A percentile compares a stretch with the other conserved stretches of the same genome.
phyloP scores from a whole-genome alignment of 176 grass and related monocot species.

The Aegilops tauschii region DNA sequence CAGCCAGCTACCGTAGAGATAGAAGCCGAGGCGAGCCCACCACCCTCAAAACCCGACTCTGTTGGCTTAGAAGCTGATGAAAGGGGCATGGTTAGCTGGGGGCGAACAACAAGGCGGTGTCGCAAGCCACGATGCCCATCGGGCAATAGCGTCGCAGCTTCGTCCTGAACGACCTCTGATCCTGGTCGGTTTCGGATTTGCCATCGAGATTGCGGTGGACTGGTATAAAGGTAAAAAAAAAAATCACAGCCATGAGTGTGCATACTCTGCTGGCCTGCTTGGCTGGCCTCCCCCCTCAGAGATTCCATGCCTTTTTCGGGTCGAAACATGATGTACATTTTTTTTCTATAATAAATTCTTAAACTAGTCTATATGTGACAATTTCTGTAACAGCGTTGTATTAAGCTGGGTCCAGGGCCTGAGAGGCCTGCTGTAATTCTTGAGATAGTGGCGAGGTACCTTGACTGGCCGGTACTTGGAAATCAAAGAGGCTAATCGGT shows the following conservation, averaged over 20 bases:
- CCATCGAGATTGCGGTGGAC: constrained; percentile 29
- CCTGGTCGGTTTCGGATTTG: neutral
- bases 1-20: constrained; percentile 10
- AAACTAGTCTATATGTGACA: constrained; percentile 33
- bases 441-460: constrained; percentile 21
- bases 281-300: constrained; percentile 1
- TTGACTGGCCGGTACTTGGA: neutral
- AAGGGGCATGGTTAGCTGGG: constrained; percentile 76
- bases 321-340: constrained; percentile 46
- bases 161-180: constrained; percentile 20
- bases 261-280: constrained; percentile 32
- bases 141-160: constrained; percentile 35
- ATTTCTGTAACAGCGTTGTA: constrained; percentile 33
- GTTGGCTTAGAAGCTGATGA: constrained; percentile 45
- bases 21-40: constrained; percentile 25
- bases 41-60: constrained; percentile 29
- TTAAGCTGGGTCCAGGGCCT: constrained; percentile 20
- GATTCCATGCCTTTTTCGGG: constrained; percentile 26
- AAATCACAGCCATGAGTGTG: constrained; percentile 32
- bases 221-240: constrained; percentile 24
- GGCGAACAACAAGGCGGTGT: constrained; percentile 77
- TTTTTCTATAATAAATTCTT: constrained; percentile 26
- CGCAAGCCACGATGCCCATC: constrained; percentile 59
- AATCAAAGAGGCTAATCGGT: neutral
- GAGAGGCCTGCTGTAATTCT: constrained; percentile 21